Evolutionary conservation across 108 stramenopile species (phyloP).

Genomic region (Hondaea fermentalgiana): DNA sequence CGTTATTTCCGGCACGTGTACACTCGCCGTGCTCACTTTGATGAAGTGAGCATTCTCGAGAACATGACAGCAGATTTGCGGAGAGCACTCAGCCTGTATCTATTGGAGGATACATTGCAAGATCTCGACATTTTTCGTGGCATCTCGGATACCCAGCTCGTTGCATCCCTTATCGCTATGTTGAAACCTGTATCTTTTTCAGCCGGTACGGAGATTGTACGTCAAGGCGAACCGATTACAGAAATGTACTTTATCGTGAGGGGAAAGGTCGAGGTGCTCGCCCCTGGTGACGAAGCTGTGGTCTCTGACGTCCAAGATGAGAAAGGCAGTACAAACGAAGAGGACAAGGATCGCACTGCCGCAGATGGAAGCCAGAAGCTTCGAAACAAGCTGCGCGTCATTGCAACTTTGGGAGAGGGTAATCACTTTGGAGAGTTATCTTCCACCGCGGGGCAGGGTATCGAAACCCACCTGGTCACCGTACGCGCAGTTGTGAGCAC

Average conservation of each 20-base stretch:
- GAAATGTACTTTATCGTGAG: slow-evolving; percentile 12
- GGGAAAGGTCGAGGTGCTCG: background rate
- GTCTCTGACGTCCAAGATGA: no score
- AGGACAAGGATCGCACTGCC: background rate
- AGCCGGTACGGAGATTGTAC: background rate
- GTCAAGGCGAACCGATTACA: background rate
- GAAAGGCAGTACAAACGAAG: no score
- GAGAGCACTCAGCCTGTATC: background rate
- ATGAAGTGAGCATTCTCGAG: background rate
- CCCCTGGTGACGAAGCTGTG: background rate
- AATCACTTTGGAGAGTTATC: slow-evolving; percentile 11
- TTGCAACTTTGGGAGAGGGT: background rate
- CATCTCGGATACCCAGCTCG: background rate
- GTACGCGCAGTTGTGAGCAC: background rate
- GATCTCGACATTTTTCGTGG: background rate
- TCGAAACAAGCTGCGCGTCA: background rate
- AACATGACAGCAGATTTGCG: background rate
- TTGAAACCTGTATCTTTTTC: background rate
- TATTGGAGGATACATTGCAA: background rate
- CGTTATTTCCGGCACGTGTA: background rate
- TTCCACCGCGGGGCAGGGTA: background rate
- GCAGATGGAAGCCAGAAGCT: background rate
- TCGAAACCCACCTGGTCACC: background rate
- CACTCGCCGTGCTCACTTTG: background rate
- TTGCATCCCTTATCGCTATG: background rate